A percentile compares a stretch with the other conserved stretches of the same genome.
Evolutionary conservation across 495 filamentous ascomycete species (phyloP).

Genomic region (Mytilinidion resinicola): DNA sequence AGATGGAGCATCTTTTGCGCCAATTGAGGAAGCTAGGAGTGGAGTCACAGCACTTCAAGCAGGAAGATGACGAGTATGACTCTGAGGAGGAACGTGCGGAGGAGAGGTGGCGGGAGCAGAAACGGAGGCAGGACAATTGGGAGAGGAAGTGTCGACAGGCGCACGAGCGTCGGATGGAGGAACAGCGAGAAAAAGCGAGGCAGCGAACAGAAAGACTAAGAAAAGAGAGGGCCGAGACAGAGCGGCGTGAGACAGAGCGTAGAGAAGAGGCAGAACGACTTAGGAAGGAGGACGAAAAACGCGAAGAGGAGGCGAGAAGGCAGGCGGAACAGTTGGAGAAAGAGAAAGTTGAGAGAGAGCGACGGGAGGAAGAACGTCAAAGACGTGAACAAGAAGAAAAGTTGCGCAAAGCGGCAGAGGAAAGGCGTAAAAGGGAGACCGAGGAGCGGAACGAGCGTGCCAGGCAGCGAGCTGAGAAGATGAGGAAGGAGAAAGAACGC

Average conservation of each 20-base stretch:
- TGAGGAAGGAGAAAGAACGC: conserved; percentile 3
- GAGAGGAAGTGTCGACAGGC: no score
- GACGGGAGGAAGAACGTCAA: not conserved
- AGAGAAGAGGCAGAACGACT: not conserved
- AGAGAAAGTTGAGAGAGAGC: not conserved
- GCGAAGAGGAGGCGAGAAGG: not conserved
- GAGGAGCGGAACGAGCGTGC: conserved; percentile 12
- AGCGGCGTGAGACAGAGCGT: not conserved
- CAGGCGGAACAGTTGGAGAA: not conserved
- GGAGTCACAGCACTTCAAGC: no score
- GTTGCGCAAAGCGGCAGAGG: not conserved
- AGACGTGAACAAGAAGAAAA: conserved; percentile 1
- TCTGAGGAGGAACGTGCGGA: not conserved
- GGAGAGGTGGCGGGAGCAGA: not conserved
- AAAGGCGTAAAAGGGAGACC: conserved; percentile 4
- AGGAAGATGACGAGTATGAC: no score
- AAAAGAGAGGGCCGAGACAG: not conserved
- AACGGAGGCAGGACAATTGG: not conserved
- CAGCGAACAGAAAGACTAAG: not conserved
- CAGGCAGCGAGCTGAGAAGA: conserved; percentile 3
- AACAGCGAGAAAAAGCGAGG: not conserved
- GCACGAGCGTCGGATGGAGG: no score
- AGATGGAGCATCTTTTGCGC: not conserved
- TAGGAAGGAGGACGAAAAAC: not conserved
- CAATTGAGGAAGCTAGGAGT: no score